Conservation (phyloP, 345 rosid species). For the Murraya koenigii region DNA sequence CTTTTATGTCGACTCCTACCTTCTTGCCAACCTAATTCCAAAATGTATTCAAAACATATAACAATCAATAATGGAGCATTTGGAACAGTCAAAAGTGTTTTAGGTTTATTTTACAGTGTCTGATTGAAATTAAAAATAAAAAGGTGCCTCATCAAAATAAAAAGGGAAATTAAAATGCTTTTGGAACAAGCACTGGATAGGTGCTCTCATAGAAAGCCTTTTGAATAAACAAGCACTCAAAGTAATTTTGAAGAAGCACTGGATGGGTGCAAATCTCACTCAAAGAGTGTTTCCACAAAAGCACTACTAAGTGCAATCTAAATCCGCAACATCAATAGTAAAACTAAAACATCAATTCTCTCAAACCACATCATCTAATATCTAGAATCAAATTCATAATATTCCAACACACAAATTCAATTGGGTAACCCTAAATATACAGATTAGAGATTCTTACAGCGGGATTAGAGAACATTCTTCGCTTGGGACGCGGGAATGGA, state of each 20-base stretch:
- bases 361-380: not conserved
- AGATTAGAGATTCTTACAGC: constrained; percentile 21
- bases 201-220: too few relatives aligned
- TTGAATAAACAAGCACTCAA: too few relatives aligned
- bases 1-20: constrained; percentile 35
- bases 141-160: too few relatives aligned
- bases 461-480: constrained; percentile 18
- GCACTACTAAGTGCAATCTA: not conserved
- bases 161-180: too few relatives aligned
- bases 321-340: not conserved
- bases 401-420: not conserved
- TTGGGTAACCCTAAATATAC: not conserved
- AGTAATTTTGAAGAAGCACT: too few relatives aligned
- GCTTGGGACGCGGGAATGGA: constrained; percentile 14
- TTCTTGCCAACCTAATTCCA: constrained; percentile 25
- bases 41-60: not conserved
- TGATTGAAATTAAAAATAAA: too few relatives aligned
- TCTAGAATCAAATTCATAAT: not conserved
- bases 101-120: not conserved
- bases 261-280: not conserved
- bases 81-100: not conserved
- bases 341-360: not conserved
- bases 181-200: too few relatives aligned
- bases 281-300: too few relatives aligned
- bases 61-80: not conserved